Base-by-base conservation (phyloP, 495 filamentous ascomycete genomes). In the Penicillium simplicissimum region DNA sequence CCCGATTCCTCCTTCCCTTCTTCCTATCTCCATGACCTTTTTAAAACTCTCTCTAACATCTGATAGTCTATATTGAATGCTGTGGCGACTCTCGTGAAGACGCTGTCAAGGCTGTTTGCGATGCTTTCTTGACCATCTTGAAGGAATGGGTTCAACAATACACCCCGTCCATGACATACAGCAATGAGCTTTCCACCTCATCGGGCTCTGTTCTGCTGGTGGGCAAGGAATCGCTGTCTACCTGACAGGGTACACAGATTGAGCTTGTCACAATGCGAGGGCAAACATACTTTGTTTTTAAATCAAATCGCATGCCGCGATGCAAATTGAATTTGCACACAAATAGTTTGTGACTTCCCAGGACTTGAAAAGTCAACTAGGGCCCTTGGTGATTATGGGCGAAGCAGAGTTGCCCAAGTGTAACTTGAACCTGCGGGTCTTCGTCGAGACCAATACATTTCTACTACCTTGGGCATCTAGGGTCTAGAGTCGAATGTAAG, bases 71-170 rank as follows among this genome's bases (percentile, higher is more conserved):
- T 58, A 79, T 87, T 51, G 84, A 87, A 65, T 82, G 82, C 67
- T 79, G 77, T 55, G 76, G 80, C 51, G 55, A 71, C 33, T 76
- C 76, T 51, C 71, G 69, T 21, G 75, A 79, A 15, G 69, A 74
- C 23, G 87, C 87, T 10, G 77, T 78, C 47, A 63, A 71, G 34
- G 78, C 79, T 5, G 88, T 87, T 34, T 76, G 82, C 60, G 78
- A 84, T 58, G 76, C 83, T 15, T 79, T 84, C 57, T 57, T 74
- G 47, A 72, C 78, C 56, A 75, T 90, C 48, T 60, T 80, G 57
- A 74, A 73, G 35, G 82, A 88, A 72, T 90, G 87, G 88, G 84
- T 90, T 48, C 64, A 70, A 52, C 70, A 66, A 14, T 80, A 73
- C 57, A 70, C 77, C 15, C 76, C 79, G 34, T 72, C 68, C 3